Conservation (phyloP, 306 rosid species). For the Hylodesmum podocarpum region DNA sequence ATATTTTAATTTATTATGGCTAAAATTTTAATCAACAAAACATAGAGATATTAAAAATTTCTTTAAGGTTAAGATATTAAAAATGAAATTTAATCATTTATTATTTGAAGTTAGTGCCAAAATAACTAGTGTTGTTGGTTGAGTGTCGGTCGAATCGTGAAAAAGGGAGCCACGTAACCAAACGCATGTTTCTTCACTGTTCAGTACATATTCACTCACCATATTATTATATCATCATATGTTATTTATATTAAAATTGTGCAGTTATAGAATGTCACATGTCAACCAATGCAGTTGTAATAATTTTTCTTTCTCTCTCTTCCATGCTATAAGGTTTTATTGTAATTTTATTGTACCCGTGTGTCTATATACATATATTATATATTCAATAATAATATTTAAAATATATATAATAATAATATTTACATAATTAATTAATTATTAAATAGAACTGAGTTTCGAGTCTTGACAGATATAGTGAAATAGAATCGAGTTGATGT, state of each 20-base stretch:
- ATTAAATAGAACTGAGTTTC: too few species aligned
- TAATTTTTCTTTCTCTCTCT: not conserved
- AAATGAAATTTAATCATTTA: not conserved
- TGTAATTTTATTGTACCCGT: not conserved
- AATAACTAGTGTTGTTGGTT: not conserved
- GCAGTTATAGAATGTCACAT: not conserved
- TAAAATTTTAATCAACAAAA: too few species aligned
- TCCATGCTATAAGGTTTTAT: not conserved
- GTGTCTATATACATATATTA: too few species aligned
- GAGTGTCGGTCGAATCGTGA: not conserved
- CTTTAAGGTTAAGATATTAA: too few species aligned
- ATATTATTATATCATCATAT: not conserved
- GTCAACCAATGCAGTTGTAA: not conserved
- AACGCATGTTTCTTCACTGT: not conserved
- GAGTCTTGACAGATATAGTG: too few species aligned
- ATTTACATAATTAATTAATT: too few species aligned
- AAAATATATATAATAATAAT: too few species aligned
- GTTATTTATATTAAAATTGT: too few species aligned
- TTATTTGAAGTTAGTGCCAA: not conserved
- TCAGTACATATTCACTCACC: not conserved
- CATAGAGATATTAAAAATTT: too few species aligned
- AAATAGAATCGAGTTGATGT: too few species aligned
- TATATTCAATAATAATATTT: too few species aligned
- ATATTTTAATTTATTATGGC: too few species aligned
- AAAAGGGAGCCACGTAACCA: not conserved